phyloP scores from a whole-genome alignment of 2,329 filamentous ascomycete species.

The Penicillium psychrosexuale region DNA sequence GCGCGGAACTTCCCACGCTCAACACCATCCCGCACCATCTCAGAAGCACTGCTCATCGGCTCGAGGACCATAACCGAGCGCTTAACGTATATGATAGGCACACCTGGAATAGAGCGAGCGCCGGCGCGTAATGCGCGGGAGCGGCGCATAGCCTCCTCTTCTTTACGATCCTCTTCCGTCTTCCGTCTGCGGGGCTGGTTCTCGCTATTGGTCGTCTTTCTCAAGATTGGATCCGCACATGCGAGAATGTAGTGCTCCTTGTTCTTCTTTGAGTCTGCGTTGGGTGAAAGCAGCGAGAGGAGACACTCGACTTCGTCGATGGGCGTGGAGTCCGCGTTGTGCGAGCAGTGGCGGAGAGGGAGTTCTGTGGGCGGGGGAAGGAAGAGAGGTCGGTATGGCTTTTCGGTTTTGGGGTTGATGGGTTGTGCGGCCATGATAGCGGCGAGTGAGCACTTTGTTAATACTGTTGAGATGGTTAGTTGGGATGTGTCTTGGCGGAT shows the following conservation, averaged over 20 bases:
- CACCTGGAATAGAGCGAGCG: slow-evolving; percentile 46
- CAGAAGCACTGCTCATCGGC: slow-evolving; percentile 46
- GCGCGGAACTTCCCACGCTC: slow-evolving; percentile 48
- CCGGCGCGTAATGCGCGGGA: slow-evolving; percentile 35
- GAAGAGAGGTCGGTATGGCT: slow-evolving; percentile 40
- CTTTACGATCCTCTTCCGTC: slow-evolving; percentile 29
- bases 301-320: slow-evolving; percentile 47
- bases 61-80: slow-evolving; percentile 51
- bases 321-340: slow-evolving; percentile 42
- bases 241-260: slow-evolving; percentile 50
- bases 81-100: slow-evolving; percentile 52
- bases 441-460: slow-evolving; percentile 64
- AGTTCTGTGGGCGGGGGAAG: slow-evolving; percentile 46
- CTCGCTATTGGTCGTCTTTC: slow-evolving; percentile 24
- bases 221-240: slow-evolving; percentile 37
- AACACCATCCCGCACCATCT: slow-evolving; percentile 42
- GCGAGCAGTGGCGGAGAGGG: slow-evolving; percentile 48
- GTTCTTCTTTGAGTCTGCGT: slow-evolving; percentile 41
- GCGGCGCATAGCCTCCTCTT: slow-evolving; percentile 32
- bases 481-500: background rate
- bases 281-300: slow-evolving; percentile 44
- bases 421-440: slow-evolving; percentile 42
- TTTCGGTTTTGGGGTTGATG: slow-evolving; percentile 39
- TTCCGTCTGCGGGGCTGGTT: slow-evolving; percentile 35
- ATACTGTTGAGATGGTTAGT: slow-evolving; percentile 52